Conservation (phyloP, 2,329 filamentous ascomycete genomes). For the Ceratocystis huliohia region DNA sequence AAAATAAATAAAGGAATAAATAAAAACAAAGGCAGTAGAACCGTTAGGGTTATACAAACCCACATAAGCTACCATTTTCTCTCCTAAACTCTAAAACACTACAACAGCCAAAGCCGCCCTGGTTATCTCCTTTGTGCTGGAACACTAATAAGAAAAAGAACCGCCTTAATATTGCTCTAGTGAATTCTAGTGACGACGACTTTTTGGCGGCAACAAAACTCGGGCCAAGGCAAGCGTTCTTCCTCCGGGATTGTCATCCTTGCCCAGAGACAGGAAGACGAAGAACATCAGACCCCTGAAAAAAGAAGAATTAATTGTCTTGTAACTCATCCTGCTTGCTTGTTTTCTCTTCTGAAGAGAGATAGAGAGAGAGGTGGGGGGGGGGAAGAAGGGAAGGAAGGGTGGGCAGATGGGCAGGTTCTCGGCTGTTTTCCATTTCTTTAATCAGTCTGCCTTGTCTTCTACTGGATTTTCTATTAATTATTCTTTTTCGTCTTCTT, state of each 20-base stretch:
- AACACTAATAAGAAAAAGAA: too few relatives aligned
- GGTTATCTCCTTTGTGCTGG: background rate
- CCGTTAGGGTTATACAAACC: too few relatives aligned
- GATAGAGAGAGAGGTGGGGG: background rate
- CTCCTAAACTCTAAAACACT: too few relatives aligned
- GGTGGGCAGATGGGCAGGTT: background rate
- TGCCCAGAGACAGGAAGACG: background rate
- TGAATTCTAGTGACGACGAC: background rate
- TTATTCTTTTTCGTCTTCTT: constrained; percentile 14
- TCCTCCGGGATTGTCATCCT: background rate
- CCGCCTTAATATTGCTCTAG: background rate
- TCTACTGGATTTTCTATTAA: constrained; percentile 5
- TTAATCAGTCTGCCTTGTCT: background rate
- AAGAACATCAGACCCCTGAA: constrained; percentile 5
- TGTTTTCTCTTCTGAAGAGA: background rate
- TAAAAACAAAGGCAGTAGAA: too few relatives aligned
- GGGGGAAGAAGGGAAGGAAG: background rate
- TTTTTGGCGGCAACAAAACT: background rate
- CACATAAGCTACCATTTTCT: too few relatives aligned
- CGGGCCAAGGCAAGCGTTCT: constrained; percentile 2
- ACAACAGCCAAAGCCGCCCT: too few relatives aligned
- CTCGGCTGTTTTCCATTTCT: background rate
- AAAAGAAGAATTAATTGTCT: background rate
- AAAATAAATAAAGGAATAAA: too few relatives aligned
- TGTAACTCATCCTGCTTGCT: background rate